phyloP scores from a whole-genome alignment of 2,329 filamentous ascomycete genomes.

The Trichophyton simii region DNA sequence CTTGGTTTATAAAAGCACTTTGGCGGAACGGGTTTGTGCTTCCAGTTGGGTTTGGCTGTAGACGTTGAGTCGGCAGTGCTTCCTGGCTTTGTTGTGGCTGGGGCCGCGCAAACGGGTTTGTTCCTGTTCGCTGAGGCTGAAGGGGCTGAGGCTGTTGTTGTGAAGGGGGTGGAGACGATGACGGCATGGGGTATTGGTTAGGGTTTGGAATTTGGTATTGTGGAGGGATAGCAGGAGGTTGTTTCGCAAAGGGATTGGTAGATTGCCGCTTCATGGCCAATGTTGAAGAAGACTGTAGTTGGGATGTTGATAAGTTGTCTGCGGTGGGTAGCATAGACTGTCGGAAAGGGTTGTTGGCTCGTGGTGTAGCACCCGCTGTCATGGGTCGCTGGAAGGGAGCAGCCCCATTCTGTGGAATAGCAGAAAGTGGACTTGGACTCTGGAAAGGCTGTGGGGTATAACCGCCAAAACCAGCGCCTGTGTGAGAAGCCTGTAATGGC shows the following conservation, averaged over 20 bases:
- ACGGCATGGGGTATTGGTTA: constrained; percentile 31
- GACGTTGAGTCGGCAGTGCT: constrained; percentile 25
- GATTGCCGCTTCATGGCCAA: constrained; percentile 47
- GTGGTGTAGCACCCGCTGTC: constrained; percentile 30
- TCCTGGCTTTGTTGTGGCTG: constrained; percentile 21
- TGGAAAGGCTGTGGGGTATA: constrained; percentile 55
- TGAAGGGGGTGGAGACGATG: constrained; percentile 31
- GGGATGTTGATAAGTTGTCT: constrained; percentile 30
- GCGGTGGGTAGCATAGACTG: constrained; percentile 65
- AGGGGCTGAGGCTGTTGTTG: constrained; percentile 34
- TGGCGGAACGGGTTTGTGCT: constrained; percentile 93
- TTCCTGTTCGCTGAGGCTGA: constrained; percentile 51
- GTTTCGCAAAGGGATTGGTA: constrained; percentile 80
- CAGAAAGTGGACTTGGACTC: constrained; percentile 27
- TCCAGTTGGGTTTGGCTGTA: constrained; percentile 68
- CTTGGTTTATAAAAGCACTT: constrained; percentile 76
- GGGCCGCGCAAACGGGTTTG: constrained; percentile 55
- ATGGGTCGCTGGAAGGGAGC: constrained; percentile 34
- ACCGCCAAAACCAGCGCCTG: constrained; percentile 72
- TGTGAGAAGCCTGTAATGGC: constrained; percentile 47
- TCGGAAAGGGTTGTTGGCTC: constrained; percentile 81
- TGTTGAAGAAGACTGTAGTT: constrained; percentile 27
- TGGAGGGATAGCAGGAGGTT: constrained; percentile 23
- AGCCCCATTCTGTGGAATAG: constrained; percentile 40
- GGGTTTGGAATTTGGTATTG: constrained; percentile 18